A percentile compares a stretch with the other conserved stretches of the same genome.
These are phyloP conservation scores for Gastrodia elata DNA, from an alignment of 106 monocot species.

Conservation along the genomic window DNA sequence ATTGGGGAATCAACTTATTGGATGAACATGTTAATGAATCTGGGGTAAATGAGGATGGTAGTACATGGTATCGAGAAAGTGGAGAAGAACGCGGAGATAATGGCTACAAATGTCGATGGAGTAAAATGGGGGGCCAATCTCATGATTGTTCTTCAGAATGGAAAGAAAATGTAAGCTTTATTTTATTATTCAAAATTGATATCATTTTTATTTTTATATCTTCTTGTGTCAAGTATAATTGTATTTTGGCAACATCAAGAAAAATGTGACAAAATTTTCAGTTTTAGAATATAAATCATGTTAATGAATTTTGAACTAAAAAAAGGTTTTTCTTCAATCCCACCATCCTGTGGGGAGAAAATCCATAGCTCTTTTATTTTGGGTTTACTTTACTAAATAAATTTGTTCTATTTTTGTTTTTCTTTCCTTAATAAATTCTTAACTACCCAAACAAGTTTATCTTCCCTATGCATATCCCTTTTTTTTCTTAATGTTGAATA, in stretches of 20 bases:
- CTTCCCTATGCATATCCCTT: background rate
- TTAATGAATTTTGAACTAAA: background rate
- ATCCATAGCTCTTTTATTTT: no score
- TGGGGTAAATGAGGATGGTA: slow-evolving; percentile 89
- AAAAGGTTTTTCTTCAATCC: background rate
- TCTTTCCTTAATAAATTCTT: background rate
- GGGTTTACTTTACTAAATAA: no score
- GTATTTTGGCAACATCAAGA: background rate
- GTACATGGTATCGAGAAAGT: slow-evolving; percentile 94
- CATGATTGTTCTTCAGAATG: slow-evolving; percentile 73
- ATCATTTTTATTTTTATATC: background rate
- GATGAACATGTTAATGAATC: slow-evolving; percentile 77
- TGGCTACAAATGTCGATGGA: slow-evolving; percentile 86
- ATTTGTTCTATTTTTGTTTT: background rate
- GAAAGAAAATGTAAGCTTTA: slow-evolving; percentile 77
- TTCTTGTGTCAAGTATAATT: background rate
- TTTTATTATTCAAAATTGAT: background rate
- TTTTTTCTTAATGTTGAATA: background rate
- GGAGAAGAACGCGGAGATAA: slow-evolving; percentile 79
- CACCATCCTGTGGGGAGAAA: background rate
- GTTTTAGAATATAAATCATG: background rate
- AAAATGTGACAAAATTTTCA: slow-evolving; percentile 2
- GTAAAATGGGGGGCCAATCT: slow-evolving; percentile 79
- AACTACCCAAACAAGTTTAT: background rate
- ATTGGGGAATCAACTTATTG: slow-evolving; percentile 91